Evolutionary conservation across 1,284 basidiomycete species (phyloP), one percentile per base, ranked within the genome.

Genomic region (Neonothopanus nambi): DNA sequence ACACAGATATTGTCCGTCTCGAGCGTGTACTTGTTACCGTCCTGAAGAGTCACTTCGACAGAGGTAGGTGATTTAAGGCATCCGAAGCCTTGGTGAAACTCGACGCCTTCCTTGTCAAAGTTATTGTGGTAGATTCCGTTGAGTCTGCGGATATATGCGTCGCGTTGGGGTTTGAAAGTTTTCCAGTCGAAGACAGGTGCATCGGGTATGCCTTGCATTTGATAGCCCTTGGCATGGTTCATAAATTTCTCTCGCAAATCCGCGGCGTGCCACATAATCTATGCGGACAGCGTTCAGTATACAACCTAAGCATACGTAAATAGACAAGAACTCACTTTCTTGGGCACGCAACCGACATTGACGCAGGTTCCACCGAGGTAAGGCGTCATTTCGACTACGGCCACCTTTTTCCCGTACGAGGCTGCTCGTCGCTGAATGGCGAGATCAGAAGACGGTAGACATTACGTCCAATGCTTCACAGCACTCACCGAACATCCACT

Each of bases 211-310:
- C 76, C 78, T 23, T 71, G 67, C 66, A 96, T 94, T 55, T 93
- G 89, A 74, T 97, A 99, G 12, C 80, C 84, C 30, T 81, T 72
- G 20, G 85, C 82, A 56, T 93, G 90, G 56, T 91, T 84, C 45
- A 82, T 80, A 43, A 97, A 75, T 65, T 89, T 90, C 64, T 96
- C 95, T 38, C 89, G 84, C 51, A 95, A 75, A 71, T 98, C 96
- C 50, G 97, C 94, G 30, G 96, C 95, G 67, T 99, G 92, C 97
- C 97, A 99, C 97, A 99, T 99, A 58, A 99, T 87, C 91, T 98
- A 28, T 28, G 72, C 30, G n/a, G 30, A 6, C n/a, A 13, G 51
- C 52, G 57, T 50, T 28, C n/a, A n/a, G n/a, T n/a, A n/a, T n/a
- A n/a, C n/a, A n/a, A n/a, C n/a, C n/a, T n/a, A n/a, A n/a, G n/a